Evolutionary conservation across 352 stramenopile genomes (phyloP).

Genomic region (Globisporangium perplexum): DNA sequence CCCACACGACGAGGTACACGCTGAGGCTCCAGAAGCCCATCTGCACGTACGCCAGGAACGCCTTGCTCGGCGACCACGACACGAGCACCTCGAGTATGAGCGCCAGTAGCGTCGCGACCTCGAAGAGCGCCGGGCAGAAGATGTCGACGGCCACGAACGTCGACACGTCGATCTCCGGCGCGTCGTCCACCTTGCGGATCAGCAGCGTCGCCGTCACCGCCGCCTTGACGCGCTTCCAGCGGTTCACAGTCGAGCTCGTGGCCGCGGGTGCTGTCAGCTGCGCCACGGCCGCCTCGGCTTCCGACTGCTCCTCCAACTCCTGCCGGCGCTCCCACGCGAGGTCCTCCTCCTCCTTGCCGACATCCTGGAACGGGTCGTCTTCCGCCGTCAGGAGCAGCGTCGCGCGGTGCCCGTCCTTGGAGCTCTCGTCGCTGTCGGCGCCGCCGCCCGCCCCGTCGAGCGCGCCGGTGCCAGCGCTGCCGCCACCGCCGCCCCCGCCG

Average conservation of each 20-base stretch:
- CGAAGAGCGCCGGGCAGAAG: constrained; percentile 67
- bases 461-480: neutral
- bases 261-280: constrained; percentile 4
- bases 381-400: constrained; percentile 40
- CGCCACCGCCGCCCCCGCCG: neutral
- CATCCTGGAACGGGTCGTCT: constrained; percentile 49
- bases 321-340: constrained; percentile 28
- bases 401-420: neutral
- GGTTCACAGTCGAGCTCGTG: constrained; percentile 23
- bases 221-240: constrained; percentile 49
- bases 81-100: constrained; percentile 45
- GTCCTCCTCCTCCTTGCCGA: constrained; percentile 57
- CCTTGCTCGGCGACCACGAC: constrained; percentile 51
- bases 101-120: constrained; percentile 42
- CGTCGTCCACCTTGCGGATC: constrained; percentile 52
- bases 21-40: constrained; percentile 57
- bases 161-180: constrained; percentile 55
- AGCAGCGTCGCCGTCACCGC: constrained; percentile 52
- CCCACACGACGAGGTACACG: constrained; percentile 63
- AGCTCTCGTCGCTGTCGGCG: neutral
- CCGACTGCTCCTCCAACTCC: constrained; percentile 21
- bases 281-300: constrained; percentile 15
- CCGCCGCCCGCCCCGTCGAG: neutral
- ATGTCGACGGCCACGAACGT: constrained; percentile 76
- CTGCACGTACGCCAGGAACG: constrained; percentile 66